Evolutionary conservation across 75 land plant genomes (phyloP).

Genomic region (Cryptomeria japonica): DNA sequence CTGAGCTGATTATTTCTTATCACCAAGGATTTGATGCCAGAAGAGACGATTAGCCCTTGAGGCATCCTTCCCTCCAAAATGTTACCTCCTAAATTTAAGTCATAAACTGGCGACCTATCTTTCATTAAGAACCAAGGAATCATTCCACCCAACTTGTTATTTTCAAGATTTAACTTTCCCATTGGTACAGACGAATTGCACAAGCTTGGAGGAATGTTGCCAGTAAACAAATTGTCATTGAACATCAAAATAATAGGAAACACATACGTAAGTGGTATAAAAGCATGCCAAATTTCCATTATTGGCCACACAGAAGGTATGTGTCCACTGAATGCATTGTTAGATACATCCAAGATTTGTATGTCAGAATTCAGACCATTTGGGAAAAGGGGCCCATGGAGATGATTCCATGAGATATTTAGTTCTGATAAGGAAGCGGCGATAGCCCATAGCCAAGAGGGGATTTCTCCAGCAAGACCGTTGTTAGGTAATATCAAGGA

Average conservation of each 20-base stretch:
- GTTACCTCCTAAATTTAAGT: slow-evolving; percentile 11
- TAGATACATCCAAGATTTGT: background rate
- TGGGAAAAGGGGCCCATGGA: too few species aligned
- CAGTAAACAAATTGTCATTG: slow-evolving; percentile 26
- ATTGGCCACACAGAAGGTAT: too few species aligned
- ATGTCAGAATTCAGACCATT: too few species aligned
- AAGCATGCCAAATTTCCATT: too few species aligned
- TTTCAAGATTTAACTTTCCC: slow-evolving; percentile 21
- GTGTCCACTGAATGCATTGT: background rate
- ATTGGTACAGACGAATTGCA: background rate
- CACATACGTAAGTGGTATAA: too few species aligned
- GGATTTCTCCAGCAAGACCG: too few species aligned
- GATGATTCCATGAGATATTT: too few species aligned
- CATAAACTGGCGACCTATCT: background rate
- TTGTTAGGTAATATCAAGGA: too few species aligned
- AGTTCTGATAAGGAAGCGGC: too few species aligned
- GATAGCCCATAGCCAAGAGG: too few species aligned
- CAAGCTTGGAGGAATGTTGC: slow-evolving; percentile 13
- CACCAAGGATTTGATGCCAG: background rate
- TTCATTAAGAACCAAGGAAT: slow-evolving; percentile 13
- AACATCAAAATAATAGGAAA: slow-evolving; percentile 6
- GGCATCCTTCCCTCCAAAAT: slow-evolving; percentile 18
- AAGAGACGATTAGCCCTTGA: background rate
- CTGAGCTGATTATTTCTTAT: too few species aligned
- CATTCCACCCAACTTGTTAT: slow-evolving; percentile 14